These are phyloP conservation scores for Rheum nobile DNA, from an alignment of 148 eudicot genomes.

Conservation along the genomic window DNA sequence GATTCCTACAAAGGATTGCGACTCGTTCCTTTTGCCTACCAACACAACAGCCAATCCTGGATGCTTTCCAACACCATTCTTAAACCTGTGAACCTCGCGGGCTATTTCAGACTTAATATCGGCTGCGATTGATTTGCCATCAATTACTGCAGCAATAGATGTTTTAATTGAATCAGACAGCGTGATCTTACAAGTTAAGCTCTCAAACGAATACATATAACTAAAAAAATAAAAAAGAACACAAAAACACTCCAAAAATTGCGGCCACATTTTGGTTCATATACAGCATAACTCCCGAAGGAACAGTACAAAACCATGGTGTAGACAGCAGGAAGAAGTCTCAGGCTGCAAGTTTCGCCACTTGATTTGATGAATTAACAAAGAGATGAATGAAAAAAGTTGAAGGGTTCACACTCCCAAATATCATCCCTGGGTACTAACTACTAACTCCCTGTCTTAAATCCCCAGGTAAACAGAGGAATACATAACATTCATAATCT, in stretches of 20 bases:
- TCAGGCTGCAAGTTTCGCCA: neutral
- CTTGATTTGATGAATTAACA: neutral
- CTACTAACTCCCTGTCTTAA: neutral
- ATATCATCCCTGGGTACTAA: neutral
- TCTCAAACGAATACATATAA: neutral
- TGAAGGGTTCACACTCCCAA: neutral
- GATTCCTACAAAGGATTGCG: constrained; percentile 30
- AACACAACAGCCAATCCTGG: constrained; percentile 45
- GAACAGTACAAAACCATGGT: neutral
- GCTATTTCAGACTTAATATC: constrained; percentile 33
- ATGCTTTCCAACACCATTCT: constrained; percentile 17
- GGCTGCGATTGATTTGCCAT: constrained; percentile 41
- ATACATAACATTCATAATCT: neutral
- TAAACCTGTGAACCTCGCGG: constrained; percentile 29
- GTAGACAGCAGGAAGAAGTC: neutral
- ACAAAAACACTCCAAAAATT: neutral
- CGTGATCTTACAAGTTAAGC: neutral
- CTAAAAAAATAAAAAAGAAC: neutral
- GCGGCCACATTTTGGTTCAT: neutral
- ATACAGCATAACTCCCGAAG: neutral
- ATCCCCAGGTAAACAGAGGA: neutral
- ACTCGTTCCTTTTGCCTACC: constrained; percentile 41
- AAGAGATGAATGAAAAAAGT: neutral
- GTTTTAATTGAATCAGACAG: constrained; percentile 1
- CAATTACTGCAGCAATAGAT: constrained; percentile 21